Conservation (phyloP, 2,329 filamentous ascomycete genomes). For the Calonectria ilicicola region DNA sequence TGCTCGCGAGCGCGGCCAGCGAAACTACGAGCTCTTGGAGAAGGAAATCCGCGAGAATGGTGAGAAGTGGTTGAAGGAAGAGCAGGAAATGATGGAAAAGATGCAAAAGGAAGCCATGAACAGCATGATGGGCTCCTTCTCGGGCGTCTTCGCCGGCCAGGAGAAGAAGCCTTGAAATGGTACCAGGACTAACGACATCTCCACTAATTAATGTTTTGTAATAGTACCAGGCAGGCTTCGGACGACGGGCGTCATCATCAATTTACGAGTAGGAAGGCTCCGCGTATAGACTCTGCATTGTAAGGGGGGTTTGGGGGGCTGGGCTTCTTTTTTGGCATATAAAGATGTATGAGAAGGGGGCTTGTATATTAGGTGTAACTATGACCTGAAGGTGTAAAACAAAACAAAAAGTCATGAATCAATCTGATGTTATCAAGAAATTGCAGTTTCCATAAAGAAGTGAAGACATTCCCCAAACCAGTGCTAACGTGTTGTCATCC, state of each 20-base stretch:
- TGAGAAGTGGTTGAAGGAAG: slow-evolving; percentile 95
- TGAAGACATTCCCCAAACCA: background rate
- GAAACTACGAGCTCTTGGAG: slow-evolving; percentile 90
- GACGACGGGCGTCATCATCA: slow-evolving; percentile 15
- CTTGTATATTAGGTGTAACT: slow-evolving; percentile 32
- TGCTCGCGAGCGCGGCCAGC: slow-evolving; percentile 90
- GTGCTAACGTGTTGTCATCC: too few species aligned
- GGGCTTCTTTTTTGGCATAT: slow-evolving; percentile 22
- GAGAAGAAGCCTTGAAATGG: slow-evolving; percentile 41
- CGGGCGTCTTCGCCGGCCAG: slow-evolving; percentile 42
- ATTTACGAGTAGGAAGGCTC: slow-evolving; percentile 19
- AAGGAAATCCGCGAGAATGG: slow-evolving; percentile 93
- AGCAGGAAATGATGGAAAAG: slow-evolving; percentile 89
- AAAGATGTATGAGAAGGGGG: slow-evolving; percentile 9
- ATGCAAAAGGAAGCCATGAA: slow-evolving; percentile 90
- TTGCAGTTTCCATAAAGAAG: background rate
- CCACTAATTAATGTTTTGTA: slow-evolving; percentile 48
- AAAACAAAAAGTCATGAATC: slow-evolving; percentile 9
- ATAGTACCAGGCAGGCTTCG: slow-evolving; percentile 30
- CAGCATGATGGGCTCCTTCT: slow-evolving; percentile 86
- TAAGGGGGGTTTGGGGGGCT: slow-evolving; percentile 8
- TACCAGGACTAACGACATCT: slow-evolving; percentile 35
- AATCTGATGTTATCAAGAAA: background rate
- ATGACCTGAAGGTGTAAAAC: slow-evolving; percentile 24
- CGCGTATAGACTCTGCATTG: slow-evolving; percentile 37